phyloP scores from a whole-genome alignment of 345 rosid species.

The Alliaria petiolata region DNA sequence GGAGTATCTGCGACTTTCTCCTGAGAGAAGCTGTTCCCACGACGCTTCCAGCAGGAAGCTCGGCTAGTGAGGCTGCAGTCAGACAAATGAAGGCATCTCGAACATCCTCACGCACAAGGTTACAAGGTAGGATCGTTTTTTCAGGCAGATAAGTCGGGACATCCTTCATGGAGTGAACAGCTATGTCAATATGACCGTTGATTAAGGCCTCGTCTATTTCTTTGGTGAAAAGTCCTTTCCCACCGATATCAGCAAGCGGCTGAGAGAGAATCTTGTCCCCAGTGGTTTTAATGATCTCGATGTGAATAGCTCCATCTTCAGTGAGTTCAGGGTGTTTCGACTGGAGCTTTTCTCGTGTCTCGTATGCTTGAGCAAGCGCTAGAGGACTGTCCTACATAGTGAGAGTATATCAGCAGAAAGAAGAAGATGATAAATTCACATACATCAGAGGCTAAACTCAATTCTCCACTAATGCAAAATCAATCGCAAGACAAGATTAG shows the following conservation, averaged over 20 bases:
- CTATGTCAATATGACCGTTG: conserved; percentile 85
- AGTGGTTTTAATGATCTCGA: conserved; percentile 90
- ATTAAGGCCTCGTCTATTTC: conserved; percentile 93
- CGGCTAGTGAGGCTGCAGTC: conserved; percentile 58
- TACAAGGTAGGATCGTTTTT: conserved; percentile 81
- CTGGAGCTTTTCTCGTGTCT: conserved; percentile 80
- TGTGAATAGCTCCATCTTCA: conserved; percentile 86
- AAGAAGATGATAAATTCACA: neutral
- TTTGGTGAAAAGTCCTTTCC: conserved; percentile 94
- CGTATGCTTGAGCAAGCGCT: conserved; percentile 98
- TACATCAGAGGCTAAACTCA: neutral
- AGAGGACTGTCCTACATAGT: conserved; percentile 69
- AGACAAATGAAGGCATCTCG: conserved; percentile 87
- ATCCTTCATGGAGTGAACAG: conserved; percentile 99
- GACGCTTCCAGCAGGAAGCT: conserved; percentile 82
- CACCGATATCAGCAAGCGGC: conserved; percentile 98
- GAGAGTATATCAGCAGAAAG: conserved; percentile 31
- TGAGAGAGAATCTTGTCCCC: conserved; percentile 89
- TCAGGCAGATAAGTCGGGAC: conserved; percentile 94
- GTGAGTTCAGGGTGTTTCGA: conserved; percentile 65
- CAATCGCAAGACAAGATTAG: neutral
- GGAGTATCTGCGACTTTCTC: conserved; percentile 90
- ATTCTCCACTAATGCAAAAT: neutral
- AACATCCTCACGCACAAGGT: conserved; percentile 91
- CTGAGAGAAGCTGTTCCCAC: conserved; percentile 97